These are phyloP conservation scores for Sclerotinia subarctica DNA, from an alignment of 2,329 filamentous ascomycete species.

Conservation along the genomic window DNA sequence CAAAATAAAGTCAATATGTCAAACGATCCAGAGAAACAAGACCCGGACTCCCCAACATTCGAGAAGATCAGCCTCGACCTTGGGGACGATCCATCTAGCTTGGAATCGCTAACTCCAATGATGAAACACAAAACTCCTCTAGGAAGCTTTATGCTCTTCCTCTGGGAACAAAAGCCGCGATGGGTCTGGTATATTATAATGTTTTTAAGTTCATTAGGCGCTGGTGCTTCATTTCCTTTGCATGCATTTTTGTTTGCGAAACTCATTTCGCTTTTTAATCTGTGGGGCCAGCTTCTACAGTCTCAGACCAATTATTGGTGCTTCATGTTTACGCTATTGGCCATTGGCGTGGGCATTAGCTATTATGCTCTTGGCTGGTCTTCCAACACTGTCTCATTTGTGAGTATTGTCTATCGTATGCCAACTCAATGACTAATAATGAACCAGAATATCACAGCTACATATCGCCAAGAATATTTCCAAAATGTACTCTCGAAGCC, in stretches of 20 bases:
- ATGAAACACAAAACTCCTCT: not conserved
- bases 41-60: not conserved
- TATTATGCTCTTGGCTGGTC: slow-evolving; percentile 38
- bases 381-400: slow-evolving; percentile 42
- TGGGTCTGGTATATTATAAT: slow-evolving; percentile 16
- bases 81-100: not conserved
- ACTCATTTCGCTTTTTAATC: slow-evolving; percentile 33
- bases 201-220: slow-evolving; percentile 2
- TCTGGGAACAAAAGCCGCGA: slow-evolving; percentile 31
- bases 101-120: not conserved
- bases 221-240: slow-evolving; percentile 38
- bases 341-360: slow-evolving; percentile 42
- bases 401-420: slow-evolving; percentile 29
- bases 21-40: not conserved
- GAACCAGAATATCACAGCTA: slow-evolving; percentile 36
- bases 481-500: slow-evolving; percentile 45
- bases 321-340: slow-evolving; percentile 49
- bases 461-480: slow-evolving; percentile 46
- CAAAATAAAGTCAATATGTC: not conserved
- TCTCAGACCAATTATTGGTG: slow-evolving; percentile 45
- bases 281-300: slow-evolving; percentile 26
- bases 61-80: slow-evolving; percentile 9
- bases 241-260: slow-evolving; percentile 40
- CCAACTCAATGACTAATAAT: not conserved
- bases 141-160: slow-evolving; percentile 25